phyloP scores from a whole-genome alignment of 1,284 basidiomycete genomes.

The Takashimella tepidaria region DNA sequence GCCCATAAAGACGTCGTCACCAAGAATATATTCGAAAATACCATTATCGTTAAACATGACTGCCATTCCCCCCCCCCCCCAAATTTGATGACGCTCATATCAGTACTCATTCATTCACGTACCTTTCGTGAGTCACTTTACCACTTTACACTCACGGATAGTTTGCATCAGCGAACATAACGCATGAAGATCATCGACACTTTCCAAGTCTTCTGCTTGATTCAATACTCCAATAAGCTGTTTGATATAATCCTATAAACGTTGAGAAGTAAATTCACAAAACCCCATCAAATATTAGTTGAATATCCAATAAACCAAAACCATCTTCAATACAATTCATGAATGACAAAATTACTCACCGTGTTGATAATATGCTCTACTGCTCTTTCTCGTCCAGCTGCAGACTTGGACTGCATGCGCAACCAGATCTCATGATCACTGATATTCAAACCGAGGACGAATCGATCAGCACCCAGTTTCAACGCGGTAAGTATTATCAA shows the following conservation, averaged over 20 bases:
- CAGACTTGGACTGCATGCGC: constrained; percentile 40
- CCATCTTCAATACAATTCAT: constrained; percentile 8
- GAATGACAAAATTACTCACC: no score
- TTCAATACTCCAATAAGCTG: constrained; percentile 75
- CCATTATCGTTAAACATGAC: constrained; percentile 93
- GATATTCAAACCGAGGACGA: no score
- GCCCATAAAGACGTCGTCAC: constrained; percentile 87
- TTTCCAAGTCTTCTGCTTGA: constrained; percentile 88
- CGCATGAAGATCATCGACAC: constrained; percentile 78
- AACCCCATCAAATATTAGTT: no score
- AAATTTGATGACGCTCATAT: no score
- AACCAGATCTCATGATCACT: constrained; percentile 42
- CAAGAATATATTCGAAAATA: constrained; percentile 90
- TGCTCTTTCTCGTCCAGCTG: constrained; percentile 59
- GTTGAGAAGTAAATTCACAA: not conserved
- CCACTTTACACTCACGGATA: constrained; percentile 68
- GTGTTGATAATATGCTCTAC: constrained; percentile 64
- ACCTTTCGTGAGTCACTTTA: no score
- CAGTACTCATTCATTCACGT: constrained; percentile 3
- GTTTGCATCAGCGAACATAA: constrained; percentile 91
- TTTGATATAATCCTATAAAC: constrained; percentile 74
- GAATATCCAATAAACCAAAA: no score
- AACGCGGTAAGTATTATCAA: not conserved
- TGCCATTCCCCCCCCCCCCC: no score
- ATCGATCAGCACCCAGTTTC: no score